A percentile compares a stretch with the other conserved stretches of the same genome.
Conservation (phyloP, 1,139 yeast genomes). For the Hansenula sp. region DNA sequence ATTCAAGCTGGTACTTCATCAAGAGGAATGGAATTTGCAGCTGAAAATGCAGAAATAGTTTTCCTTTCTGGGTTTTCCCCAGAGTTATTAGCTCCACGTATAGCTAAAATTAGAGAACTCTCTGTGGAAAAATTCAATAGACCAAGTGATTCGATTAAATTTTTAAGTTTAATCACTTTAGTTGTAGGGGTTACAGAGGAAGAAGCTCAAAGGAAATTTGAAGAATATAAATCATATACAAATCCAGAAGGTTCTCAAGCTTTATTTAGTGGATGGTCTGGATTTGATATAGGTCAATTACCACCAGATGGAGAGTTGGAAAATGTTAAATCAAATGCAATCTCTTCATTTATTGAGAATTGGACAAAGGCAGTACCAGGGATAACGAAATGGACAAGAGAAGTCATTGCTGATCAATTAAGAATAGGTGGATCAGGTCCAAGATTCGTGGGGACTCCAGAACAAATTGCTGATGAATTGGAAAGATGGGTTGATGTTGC, state of each 20-base stretch:
- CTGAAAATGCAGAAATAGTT: constrained; percentile 38
- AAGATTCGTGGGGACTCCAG: constrained; percentile 26
- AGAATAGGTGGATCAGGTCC: constrained; percentile 31
- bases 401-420: constrained; percentile 19
- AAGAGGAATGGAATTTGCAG: constrained; percentile 38
- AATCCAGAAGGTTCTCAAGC: constrained; percentile 36
- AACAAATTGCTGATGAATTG: constrained; percentile 27
- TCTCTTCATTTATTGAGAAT: constrained; percentile 22
- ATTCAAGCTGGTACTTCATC: constrained; percentile 42
- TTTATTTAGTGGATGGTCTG: constrained; percentile 35
- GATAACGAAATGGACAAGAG: constrained; percentile 24
- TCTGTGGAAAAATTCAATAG: constrained; percentile 27
- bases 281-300: constrained; percentile 32
- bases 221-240: constrained; percentile 26
- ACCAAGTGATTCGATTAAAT: constrained; percentile 24
- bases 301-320: constrained; percentile 28
- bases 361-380: constrained; percentile 25
- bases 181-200: constrained; percentile 27
- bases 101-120: constrained; percentile 26
- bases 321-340: constrained; percentile 25
- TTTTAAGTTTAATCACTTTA: constrained; percentile 22
- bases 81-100: constrained; percentile 28
- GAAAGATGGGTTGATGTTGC: constrained; percentile 30
- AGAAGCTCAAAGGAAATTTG: constrained; percentile 29
- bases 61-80: constrained; percentile 31